phyloP scores from a whole-genome alignment of 805 yeast species.

The Monosporozyma yasuniensis region DNA sequence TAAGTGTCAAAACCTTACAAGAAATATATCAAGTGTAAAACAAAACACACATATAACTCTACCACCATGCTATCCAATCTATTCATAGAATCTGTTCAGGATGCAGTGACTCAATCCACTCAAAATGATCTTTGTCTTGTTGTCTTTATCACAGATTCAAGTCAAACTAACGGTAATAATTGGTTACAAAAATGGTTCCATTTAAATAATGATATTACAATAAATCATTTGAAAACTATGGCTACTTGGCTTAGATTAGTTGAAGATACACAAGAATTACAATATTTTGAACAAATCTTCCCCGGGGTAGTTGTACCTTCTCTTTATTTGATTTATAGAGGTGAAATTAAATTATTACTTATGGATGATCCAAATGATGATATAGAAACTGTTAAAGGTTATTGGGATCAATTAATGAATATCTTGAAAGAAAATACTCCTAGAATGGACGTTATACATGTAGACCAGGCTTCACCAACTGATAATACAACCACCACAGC shows the following conservation, averaged over 20 bases:
- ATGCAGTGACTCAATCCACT: conserved; percentile 36
- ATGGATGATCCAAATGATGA: conserved; percentile 25
- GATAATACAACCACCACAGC: background rate
- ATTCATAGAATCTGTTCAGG: conserved; percentile 24
- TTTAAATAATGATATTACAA: conserved; percentile 7
- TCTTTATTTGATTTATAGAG: conserved; percentile 43
- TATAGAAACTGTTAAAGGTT: background rate
- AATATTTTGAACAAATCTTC: conserved; percentile 46
- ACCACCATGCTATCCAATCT: conserved; percentile 1
- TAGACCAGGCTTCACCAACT: background rate
- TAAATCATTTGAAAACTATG: conserved; percentile 5
- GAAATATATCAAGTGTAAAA: background rate
- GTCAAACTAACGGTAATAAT: conserved; percentile 14
- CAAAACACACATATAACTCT: background rate
- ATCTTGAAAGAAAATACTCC: conserved; percentile 19
- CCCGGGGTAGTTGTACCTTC: conserved; percentile 46
- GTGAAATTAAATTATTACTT: conserved; percentile 38
- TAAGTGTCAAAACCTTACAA: background rate
- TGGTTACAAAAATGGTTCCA: conserved; percentile 25
- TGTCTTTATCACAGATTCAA: conserved; percentile 22
- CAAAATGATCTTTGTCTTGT: conserved; percentile 32
- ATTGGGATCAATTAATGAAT: conserved; percentile 5
- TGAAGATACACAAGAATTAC: conserved; percentile 37
- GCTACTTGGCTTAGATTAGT: conserved; percentile 36
- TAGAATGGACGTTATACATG: background rate